phyloP scores from a whole-genome alignment of 768 basidiomycete genomes.

The Leccinum imitatum region DNA sequence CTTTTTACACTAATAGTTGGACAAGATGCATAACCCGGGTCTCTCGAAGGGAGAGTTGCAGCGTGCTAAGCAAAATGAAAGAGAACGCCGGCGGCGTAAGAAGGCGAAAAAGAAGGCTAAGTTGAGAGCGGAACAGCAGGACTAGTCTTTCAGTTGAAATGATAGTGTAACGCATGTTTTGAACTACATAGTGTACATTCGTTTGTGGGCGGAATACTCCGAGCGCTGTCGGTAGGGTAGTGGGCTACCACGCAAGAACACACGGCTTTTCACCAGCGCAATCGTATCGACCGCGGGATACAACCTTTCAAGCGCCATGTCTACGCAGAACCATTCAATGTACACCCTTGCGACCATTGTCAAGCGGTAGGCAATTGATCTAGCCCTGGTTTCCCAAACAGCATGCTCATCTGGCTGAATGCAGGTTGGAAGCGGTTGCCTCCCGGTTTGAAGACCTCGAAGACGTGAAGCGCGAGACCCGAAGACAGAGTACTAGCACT shows the following conservation, averaged over 20 bases:
- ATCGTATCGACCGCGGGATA: neutral
- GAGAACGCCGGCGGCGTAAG: conserved; percentile 72
- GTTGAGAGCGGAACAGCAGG: conserved; percentile 26
- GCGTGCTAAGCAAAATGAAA: conserved; percentile 71
- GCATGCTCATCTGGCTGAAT: conserved; percentile 1
- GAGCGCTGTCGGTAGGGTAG: conserved; percentile 8
- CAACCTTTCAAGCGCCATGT: conserved; percentile 14
- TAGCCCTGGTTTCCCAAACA: conserved; percentile 7
- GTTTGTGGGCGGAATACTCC: conserved; percentile 22
- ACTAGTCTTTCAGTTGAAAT: conserved; percentile 11
- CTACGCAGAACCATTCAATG: conserved; percentile 41
- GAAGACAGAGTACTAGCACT: conserved; percentile 33
- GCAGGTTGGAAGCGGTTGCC: conserved; percentile 88
- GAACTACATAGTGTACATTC: neutral
- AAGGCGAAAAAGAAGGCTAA: conserved; percentile 72
- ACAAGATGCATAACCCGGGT: conserved; percentile 71
- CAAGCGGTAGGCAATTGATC: conserved; percentile 58
- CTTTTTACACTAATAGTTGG: conserved; percentile 49
- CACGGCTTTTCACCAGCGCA: neutral
- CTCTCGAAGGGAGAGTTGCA: conserved; percentile 67
- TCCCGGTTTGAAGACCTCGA: conserved; percentile 95
- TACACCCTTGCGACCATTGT: conserved; percentile 80
- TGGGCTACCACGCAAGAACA: neutral
- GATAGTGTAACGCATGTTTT: neutral
- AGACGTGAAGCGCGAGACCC: conserved; percentile 31